A percentile compares a stretch with the other conserved stretches of the same genome.
phyloP scores from a whole-genome alignment of 257 asterid species.

The Ballota nigra region DNA sequence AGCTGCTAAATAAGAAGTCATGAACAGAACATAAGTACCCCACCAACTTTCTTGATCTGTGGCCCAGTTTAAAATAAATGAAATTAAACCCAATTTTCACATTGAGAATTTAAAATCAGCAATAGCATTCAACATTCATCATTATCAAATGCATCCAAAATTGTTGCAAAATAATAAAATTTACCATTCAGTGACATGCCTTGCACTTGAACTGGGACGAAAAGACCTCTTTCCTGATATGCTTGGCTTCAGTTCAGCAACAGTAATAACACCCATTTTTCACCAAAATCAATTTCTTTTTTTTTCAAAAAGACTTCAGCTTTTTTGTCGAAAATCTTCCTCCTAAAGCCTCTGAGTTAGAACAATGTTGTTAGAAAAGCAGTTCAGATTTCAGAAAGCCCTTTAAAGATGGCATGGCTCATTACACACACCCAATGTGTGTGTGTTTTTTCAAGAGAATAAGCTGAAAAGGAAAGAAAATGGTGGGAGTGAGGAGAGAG shows the following conservation, averaged over 20 bases:
- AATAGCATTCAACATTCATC: not conserved
- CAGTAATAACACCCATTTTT: conserved; percentile 75
- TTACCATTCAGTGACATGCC: conserved; percentile 83
- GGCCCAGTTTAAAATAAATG: conserved; percentile 18
- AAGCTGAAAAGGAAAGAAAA: not conserved
- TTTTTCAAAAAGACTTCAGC: conserved; percentile 22
- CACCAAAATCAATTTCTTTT: not conserved
- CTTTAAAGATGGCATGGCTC: conserved; percentile 12
- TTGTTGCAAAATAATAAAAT: not conserved
- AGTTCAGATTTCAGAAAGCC: not conserved
- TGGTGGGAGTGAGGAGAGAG: conserved; percentile 31
- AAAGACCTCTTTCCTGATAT: conserved; percentile 71
- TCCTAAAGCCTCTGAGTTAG: not conserved
- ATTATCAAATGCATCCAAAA: conserved; percentile 5
- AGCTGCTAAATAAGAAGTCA: conserved; percentile 10
- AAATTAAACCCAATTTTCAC: conserved; percentile 7
- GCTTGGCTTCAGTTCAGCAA: conserved; percentile 81
- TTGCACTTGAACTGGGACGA: conserved; percentile 81
- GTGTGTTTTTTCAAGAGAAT: conserved; percentile 1
- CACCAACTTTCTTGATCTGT: conserved; percentile 21
- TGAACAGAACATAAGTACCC: conserved; percentile 12
- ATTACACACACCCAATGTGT: conserved; percentile 28
- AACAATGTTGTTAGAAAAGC: conserved; percentile 10
- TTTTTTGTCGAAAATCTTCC: conserved; percentile 1
- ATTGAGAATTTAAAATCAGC: conserved; percentile 5